A percentile compares a stretch with the other conserved stretches of the same genome.
Conservation (phyloP, 2,329 filamentous ascomycete species). For the Xylaria arbuscula region DNA sequence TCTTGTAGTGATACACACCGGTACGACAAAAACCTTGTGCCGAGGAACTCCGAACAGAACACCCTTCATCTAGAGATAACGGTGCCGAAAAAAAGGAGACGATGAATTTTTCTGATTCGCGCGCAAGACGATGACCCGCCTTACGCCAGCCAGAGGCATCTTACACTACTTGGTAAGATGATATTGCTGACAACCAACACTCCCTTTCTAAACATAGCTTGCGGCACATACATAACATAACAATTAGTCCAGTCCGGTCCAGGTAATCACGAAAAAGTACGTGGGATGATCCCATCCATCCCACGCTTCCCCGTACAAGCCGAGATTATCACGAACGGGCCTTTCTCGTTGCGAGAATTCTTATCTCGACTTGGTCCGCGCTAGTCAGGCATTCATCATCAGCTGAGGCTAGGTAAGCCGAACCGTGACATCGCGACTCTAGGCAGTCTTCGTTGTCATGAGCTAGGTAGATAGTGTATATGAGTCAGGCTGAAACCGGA, state of each 20-base stretch:
- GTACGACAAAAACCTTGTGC: neutral
- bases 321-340: slow-evolving; percentile 12
- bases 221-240: neutral
- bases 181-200: slow-evolving; percentile 26
- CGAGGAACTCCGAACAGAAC: neutral
- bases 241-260: too few species aligned
- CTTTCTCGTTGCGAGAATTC: slow-evolving; percentile 4
- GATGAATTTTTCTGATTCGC: slow-evolving; percentile 13
- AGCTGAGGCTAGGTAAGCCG: slow-evolving; percentile 38
- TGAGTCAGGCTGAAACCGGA: slow-evolving; percentile 22
- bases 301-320: slow-evolving; percentile 4
- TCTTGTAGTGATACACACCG: neutral
- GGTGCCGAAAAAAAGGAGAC: neutral
- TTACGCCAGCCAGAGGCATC: slow-evolving; percentile 7
- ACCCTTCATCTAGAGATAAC: neutral
- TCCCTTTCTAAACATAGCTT: slow-evolving; percentile 30
- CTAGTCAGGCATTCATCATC: slow-evolving; percentile 29
- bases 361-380: neutral
- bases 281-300: slow-evolving; percentile 16
- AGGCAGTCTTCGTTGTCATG: slow-evolving; percentile 22
- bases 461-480: neutral
- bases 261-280: slow-evolving; percentile 17
- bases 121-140: slow-evolving; percentile 16
- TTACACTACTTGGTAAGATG: slow-evolving; percentile 11
- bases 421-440: slow-evolving; percentile 23